These are phyloP conservation scores for Paecilomyces dactylethromorphus DNA, from an alignment of 2,329 filamentous ascomycete species.

Conservation along the genomic window DNA sequence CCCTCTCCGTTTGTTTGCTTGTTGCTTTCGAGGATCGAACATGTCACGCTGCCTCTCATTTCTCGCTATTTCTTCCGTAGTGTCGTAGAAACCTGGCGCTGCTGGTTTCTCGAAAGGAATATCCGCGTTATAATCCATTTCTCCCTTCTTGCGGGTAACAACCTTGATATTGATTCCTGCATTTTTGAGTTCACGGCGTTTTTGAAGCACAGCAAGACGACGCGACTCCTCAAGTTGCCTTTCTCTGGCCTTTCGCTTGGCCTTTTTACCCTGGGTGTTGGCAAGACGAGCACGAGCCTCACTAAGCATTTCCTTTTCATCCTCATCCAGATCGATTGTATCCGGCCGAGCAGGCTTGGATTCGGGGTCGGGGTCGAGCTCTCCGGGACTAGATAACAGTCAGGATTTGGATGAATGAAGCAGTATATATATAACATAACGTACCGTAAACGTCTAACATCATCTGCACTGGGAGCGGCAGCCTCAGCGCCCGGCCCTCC, in stretches of 20 bases:
- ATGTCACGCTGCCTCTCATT: slow-evolving; percentile 80
- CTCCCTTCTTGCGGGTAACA: slow-evolving; percentile 79
- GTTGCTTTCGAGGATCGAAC: slow-evolving; percentile 90
- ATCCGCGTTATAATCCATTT: slow-evolving; percentile 99
- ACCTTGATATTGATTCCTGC: slow-evolving; percentile 98
- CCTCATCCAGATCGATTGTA: slow-evolving; percentile 95
- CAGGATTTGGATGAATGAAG: slow-evolving; percentile 8
- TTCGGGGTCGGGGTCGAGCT: slow-evolving; percentile 95
- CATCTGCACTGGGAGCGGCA: slow-evolving; percentile 81
- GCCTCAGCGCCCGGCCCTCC: slow-evolving; percentile 83
- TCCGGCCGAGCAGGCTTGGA: slow-evolving; percentile 92
- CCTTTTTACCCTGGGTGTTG: slow-evolving; percentile 98
- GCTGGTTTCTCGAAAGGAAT: slow-evolving; percentile 96
- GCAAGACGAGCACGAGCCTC: slow-evolving; percentile 93
- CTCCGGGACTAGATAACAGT: slow-evolving; percentile 58
- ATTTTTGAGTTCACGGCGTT: slow-evolving; percentile 92
- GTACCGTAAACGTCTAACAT: slow-evolving; percentile 72
- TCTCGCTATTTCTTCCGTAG: slow-evolving; percentile 66
- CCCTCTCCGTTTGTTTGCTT: slow-evolving; percentile 85
- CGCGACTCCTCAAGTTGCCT: slow-evolving; percentile 92
- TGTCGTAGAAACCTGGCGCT: slow-evolving; percentile 87
- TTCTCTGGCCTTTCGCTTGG: slow-evolving; percentile 93
- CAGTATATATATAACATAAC: slow-evolving; percentile 7
- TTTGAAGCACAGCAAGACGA: slow-evolving; percentile 82
- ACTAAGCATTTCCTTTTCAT: slow-evolving; percentile 99